Percentiles rank a stretch among this genome's conserved stretches.
These are phyloP conservation scores for Lophiostoma macrostomum DNA, from an alignment of 495 filamentous ascomycete genomes.

Conservation along the genomic window DNA sequence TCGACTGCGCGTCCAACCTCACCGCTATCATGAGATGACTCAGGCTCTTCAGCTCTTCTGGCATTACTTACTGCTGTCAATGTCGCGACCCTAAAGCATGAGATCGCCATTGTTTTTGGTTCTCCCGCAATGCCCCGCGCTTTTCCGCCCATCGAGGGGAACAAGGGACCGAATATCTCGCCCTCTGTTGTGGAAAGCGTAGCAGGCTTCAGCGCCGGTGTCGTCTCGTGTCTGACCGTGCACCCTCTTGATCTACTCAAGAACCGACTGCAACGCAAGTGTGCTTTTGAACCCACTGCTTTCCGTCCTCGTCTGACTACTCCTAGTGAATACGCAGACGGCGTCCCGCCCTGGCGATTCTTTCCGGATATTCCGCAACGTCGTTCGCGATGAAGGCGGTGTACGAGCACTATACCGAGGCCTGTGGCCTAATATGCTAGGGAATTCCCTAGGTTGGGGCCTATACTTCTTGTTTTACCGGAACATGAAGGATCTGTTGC, in stretches of 20 bases:
- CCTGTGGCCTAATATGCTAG: conserved; percentile 81
- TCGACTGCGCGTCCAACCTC: no score
- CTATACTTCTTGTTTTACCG: conserved; percentile 81
- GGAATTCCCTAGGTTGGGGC: conserved; percentile 87
- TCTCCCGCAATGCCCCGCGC: conserved; percentile 40
- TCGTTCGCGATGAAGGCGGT: conserved; percentile 56
- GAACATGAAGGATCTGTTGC: conserved; percentile 53
- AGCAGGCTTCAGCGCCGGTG: conserved; percentile 85
- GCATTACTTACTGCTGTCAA: no score
- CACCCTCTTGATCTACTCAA: conserved; percentile 95
- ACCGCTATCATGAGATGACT: no score
- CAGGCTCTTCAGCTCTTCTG: no score
- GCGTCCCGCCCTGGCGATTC: conserved; percentile 51
- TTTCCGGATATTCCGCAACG: conserved; percentile 52
- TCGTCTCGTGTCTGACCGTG: conserved; percentile 74
- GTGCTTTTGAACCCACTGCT: background rate
- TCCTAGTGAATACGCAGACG: conserved; percentile 32
- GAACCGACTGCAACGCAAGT: conserved; percentile 82
- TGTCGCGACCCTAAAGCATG: no score
- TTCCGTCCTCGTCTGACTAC: background rate
- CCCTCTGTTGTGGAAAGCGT: conserved; percentile 82
- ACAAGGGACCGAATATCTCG: conserved; percentile 34
- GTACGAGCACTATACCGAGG: conserved; percentile 79
- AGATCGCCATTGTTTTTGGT: no score
- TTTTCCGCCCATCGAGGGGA: conserved; percentile 41